Percentiles rank a stretch among this genome's conserved stretches.
These are phyloP conservation scores for Nigrograna mackinnonii DNA, from an alignment of 2,329 filamentous ascomycete genomes.

Conservation along the genomic window DNA sequence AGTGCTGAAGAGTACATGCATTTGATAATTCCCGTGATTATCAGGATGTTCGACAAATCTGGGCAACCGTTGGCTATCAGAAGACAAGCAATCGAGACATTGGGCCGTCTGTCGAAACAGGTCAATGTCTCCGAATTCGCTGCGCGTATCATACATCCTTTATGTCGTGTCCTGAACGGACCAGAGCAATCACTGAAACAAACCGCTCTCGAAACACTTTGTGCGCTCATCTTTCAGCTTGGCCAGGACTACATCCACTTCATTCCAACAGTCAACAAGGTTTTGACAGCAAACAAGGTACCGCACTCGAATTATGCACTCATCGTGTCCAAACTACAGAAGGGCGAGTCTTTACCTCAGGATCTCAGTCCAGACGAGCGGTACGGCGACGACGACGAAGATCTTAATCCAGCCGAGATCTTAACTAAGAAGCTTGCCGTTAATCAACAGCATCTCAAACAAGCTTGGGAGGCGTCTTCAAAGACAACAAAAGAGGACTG, in stretches of 20 bases:
- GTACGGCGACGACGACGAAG: slow-evolving; percentile 77
- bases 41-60: slow-evolving; percentile 89
- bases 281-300: slow-evolving; percentile 76
- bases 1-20: slow-evolving; percentile 99
- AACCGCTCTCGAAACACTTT: slow-evolving; percentile 89
- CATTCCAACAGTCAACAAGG: slow-evolving; percentile 88
- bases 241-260: slow-evolving; percentile 96
- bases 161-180: slow-evolving; percentile 78
- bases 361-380: slow-evolving; percentile 86
- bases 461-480: slow-evolving; percentile 94
- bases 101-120: slow-evolving; percentile 90
- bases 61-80: slow-evolving; percentile 78
- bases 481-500: slow-evolving; percentile 98
- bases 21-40: slow-evolving; percentile 93
- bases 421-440: slow-evolving; percentile 93
- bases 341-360: slow-evolving; percentile 92
- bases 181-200: slow-evolving; percentile 74
- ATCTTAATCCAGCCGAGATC: slow-evolving; percentile 80
- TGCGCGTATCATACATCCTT: slow-evolving; percentile 91
- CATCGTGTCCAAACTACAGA: slow-evolving; percentile 88
- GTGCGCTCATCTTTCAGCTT: slow-evolving; percentile 92
- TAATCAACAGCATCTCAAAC: slow-evolving; percentile 95
- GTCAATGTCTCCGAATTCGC: slow-evolving; percentile 98
- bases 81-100: slow-evolving; percentile 89
- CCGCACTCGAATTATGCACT: slow-evolving; percentile 91